Evolutionary conservation across 192 early-diverging fungal genomes (phyloP).

Genomic region (Dimargaris verticillata): DNA sequence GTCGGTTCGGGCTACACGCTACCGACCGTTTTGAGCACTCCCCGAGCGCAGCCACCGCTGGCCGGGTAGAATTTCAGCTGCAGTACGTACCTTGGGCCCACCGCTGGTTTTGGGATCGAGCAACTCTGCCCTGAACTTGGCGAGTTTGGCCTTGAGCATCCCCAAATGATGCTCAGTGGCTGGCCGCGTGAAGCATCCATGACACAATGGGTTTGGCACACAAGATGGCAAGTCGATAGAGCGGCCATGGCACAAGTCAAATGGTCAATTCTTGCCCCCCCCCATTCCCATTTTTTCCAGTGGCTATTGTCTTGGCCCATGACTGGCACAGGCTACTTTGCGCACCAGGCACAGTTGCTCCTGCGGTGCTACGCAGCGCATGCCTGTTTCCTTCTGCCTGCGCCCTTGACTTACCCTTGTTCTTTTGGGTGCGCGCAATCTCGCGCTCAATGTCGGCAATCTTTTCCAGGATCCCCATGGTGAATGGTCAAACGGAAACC

Average conservation of each 20-base stretch:
- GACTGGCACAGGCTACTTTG: no score
- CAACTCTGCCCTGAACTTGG: slow-evolving; percentile 59
- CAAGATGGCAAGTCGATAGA: no score
- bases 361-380: no score
- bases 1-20: no score
- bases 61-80: background rate
- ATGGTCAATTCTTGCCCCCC: no score
- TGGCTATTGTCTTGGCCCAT: no score
- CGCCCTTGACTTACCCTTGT: slow-evolving; percentile 53
- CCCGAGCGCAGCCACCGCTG: no score
- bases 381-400: no score
- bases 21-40: no score
- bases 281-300: no score
- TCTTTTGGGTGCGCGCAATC: slow-evolving; percentile 92
- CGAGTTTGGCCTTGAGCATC: slow-evolving; percentile 92
- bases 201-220: background rate
- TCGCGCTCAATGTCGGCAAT: slow-evolving; percentile 80
- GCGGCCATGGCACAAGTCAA: no score
- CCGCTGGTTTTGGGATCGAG: slow-evolving; percentile 49
- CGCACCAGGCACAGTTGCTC: no score
- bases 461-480: slow-evolving; percentile 75
- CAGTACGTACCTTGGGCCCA: slow-evolving; percentile 21
- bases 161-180: slow-evolving; percentile 97
- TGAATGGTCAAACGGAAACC: background rate
- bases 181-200: slow-evolving; percentile 11